Conservation (phyloP, 331 rosid species). For the Phaseolus coccineus region DNA sequence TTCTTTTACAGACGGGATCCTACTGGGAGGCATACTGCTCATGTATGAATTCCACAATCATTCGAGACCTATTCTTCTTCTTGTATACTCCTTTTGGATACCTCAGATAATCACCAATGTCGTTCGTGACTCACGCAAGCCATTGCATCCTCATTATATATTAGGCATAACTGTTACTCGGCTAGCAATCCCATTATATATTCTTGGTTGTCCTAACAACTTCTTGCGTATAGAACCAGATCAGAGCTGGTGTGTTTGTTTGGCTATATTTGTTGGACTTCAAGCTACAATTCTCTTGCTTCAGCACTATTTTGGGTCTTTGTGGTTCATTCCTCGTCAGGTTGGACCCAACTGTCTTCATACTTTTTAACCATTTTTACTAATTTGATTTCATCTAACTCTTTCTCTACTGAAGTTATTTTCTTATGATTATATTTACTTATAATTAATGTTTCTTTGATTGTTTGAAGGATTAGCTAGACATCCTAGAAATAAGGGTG, state of each 20-base stretch:
- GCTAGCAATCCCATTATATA: slow-evolving; percentile 83
- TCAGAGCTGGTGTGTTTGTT: slow-evolving; percentile 76
- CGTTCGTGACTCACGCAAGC: slow-evolving; percentile 91
- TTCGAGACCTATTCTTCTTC: slow-evolving; percentile 81
- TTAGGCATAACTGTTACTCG: slow-evolving; percentile 89
- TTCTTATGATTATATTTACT: no score
- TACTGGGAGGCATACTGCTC: slow-evolving; percentile 93
- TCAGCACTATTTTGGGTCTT: slow-evolving; percentile 94
- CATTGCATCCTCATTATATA: slow-evolving; percentile 94
- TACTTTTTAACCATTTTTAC: slow-evolving; percentile 13
- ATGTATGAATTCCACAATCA: slow-evolving; percentile 96
- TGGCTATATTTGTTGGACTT: slow-evolving; percentile 71
- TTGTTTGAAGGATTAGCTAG: slow-evolving; percentile 15
- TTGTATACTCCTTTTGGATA: slow-evolving; percentile 91
- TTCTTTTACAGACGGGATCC: slow-evolving; percentile 86
- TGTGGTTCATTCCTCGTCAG: slow-evolving; percentile 99
- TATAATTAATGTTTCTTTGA: slow-evolving; percentile 1
- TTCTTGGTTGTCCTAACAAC: slow-evolving; percentile 93
- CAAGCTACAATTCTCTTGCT: slow-evolving; percentile 88
- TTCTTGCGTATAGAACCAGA: slow-evolving; percentile 93
- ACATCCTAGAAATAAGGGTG: not conserved
- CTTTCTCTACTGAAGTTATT: no score
- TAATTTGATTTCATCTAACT: not conserved
- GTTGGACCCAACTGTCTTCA: slow-evolving; percentile 49
- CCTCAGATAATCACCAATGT: slow-evolving; percentile 95